Percentiles rank a stretch among this genome's conserved stretches.
phyloP scores from a whole-genome alignment of 225 moss, liverwort and hornwort genomes.

The Polytrichum commune region DNA sequence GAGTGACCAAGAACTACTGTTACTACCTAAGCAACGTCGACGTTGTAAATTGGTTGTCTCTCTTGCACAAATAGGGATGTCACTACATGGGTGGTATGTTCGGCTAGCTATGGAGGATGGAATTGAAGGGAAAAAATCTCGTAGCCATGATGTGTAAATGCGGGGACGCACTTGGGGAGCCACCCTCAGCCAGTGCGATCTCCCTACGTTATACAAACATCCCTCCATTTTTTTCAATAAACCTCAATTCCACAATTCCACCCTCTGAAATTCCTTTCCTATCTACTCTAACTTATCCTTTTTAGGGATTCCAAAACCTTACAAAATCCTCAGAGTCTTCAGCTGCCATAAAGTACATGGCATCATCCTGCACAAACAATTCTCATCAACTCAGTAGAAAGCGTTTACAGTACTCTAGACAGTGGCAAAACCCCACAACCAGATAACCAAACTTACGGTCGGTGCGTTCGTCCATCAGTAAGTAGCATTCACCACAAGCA shows the following conservation, averaged over 20 bases:
- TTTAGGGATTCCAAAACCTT: too few relatives aligned
- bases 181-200: constrained; percentile 34
- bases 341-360: too few relatives aligned
- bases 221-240: too few relatives aligned
- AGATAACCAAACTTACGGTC: neutral
- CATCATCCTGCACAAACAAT: too few relatives aligned
- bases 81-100: constrained; percentile 4
- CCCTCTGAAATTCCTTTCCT: too few relatives aligned
- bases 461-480: neutral
- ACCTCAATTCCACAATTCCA: too few relatives aligned
- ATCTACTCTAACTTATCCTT: too few relatives aligned
- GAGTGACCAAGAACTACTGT: constrained; percentile 18
- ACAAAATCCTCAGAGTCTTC: too few relatives aligned
- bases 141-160: constrained; percentile 15
- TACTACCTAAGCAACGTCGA: constrained; percentile 27
- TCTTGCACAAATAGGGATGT: constrained; percentile 17
- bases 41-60: constrained; percentile 19
- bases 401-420: too few relatives aligned
- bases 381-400: too few relatives aligned
- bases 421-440: too few relatives aligned
- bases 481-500: neutral
- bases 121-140: constrained; percentile 15
- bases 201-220: too few relatives aligned
- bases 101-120: constrained; percentile 17
- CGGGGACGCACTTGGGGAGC: constrained; percentile 26